Percentiles rank a stretch among this genome's conserved stretches.
These are phyloP conservation scores for Astragalus glycyphyllos DNA, from an alignment of 306 rosid species.

Conservation along the genomic window DNA sequence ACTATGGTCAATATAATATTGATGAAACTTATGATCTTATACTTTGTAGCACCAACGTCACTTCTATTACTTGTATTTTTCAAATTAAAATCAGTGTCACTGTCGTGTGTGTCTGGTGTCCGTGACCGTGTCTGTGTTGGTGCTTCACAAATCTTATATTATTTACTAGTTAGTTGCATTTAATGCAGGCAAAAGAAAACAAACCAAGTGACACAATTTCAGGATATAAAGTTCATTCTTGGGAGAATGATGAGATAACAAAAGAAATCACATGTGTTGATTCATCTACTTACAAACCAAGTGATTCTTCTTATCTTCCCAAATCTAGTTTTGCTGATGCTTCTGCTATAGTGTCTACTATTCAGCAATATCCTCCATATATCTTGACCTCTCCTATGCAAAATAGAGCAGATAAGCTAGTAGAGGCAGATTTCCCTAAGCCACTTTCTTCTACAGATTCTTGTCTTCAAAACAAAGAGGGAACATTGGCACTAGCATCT, in stretches of 20 bases:
- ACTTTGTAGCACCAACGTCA: not conserved
- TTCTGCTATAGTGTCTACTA: slow-evolving; percentile 41
- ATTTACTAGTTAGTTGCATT: too few relatives aligned
- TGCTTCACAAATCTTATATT: too few relatives aligned
- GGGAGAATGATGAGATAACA: slow-evolving; percentile 44
- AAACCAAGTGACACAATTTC: slow-evolving; percentile 27
- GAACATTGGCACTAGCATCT: slow-evolving; percentile 32
- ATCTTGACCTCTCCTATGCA: slow-evolving; percentile 37
- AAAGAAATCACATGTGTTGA: slow-evolving; percentile 34
- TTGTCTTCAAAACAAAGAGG: slow-evolving; percentile 33
- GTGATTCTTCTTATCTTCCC: slow-evolving; percentile 31
- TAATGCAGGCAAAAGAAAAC: slow-evolving; percentile 53
- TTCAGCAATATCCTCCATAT: slow-evolving; percentile 48
- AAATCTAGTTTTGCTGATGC: slow-evolving; percentile 27
- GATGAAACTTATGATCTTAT: not conserved
- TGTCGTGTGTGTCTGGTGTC: too few relatives aligned
- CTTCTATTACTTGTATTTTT: too few relatives aligned
- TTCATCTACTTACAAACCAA: slow-evolving; percentile 34
- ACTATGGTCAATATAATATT: not conserved
- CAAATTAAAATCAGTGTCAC: too few relatives aligned
- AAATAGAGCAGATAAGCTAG: too few relatives aligned
- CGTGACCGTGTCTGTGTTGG: too few relatives aligned
- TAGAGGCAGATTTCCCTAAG: too few relatives aligned
- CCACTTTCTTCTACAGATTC: slow-evolving; percentile 27
- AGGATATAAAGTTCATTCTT: slow-evolving; percentile 46